Conservation (phyloP, 495 filamentous ascomycete species). For the Podospora comata region DNA sequence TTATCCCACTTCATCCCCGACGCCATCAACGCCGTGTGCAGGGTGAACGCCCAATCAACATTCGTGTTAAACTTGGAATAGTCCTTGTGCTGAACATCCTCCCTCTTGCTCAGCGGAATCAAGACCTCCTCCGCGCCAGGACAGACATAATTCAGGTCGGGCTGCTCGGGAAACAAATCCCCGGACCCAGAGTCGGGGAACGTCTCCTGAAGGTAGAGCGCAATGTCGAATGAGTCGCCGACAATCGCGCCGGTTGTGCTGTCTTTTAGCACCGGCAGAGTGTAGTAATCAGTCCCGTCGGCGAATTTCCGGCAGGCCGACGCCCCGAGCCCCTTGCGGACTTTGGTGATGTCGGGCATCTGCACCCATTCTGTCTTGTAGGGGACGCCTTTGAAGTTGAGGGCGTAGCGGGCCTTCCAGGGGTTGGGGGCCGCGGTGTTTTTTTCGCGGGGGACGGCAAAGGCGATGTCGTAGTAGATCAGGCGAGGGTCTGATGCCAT, state of each 20-base stretch:
- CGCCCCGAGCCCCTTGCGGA: constrained; percentile 45
- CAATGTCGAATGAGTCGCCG: constrained; percentile 65
- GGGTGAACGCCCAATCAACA: constrained; percentile 51
- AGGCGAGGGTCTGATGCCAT: constrained; percentile 24
- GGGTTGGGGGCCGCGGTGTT: constrained; percentile 52
- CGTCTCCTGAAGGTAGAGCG: constrained; percentile 52
- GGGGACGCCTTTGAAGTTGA: constrained; percentile 57
- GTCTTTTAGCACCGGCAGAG: constrained; percentile 58
- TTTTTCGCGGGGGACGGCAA: constrained; percentile 33
- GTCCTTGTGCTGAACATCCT: constrained; percentile 16
- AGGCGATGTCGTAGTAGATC: constrained; percentile 58
- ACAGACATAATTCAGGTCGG: constrained; percentile 25
- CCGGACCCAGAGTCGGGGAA: constrained; percentile 40
- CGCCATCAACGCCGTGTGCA: constrained; percentile 35
- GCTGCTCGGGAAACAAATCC: constrained; percentile 41
- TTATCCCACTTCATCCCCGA: constrained; percentile 46
- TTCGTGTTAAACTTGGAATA: constrained; percentile 47
- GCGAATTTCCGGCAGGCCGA: constrained; percentile 51
- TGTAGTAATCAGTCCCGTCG: constrained; percentile 57
- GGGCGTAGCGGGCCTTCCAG: constrained; percentile 57
- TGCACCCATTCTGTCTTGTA: constrained; percentile 52
- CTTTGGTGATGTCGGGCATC: constrained; percentile 46
- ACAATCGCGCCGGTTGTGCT: constrained; percentile 37
- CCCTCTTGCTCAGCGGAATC: constrained; percentile 33
- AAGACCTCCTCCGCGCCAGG: constrained; percentile 26